phyloP scores from a whole-genome alignment of 1,139 yeast genomes.

The Saccharomycopsis phalli region DNA sequence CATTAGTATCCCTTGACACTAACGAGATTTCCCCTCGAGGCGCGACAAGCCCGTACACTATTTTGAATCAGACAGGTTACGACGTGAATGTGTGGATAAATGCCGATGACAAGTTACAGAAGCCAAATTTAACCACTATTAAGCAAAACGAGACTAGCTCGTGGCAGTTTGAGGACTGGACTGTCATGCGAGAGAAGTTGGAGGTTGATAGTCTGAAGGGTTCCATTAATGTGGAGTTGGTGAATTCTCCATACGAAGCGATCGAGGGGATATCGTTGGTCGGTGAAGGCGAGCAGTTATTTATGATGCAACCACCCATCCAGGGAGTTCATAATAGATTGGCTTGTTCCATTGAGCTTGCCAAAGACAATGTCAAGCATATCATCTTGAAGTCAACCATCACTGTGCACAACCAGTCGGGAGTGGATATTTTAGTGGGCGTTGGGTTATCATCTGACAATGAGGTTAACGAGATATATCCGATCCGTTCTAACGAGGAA shows the following conservation, averaged over 20 bases:
- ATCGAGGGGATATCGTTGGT: conserved; percentile 56
- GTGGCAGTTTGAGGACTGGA: conserved; percentile 97
- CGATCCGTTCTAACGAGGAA: conserved; percentile 44
- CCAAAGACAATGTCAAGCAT: conserved; percentile 70
- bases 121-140: conserved; percentile 30
- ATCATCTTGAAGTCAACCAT: conserved; percentile 71
- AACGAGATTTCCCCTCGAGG: conserved; percentile 57
- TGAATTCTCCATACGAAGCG: conserved; percentile 46
- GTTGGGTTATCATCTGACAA: conserved; percentile 30
- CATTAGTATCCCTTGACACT: conserved; percentile 46
- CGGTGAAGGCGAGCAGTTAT: conserved; percentile 77
- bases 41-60: conserved; percentile 71
- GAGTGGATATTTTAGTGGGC: conserved; percentile 44
- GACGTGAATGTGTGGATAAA: conserved; percentile 74
- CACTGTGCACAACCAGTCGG: conserved; percentile 61
- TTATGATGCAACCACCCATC: conserved; percentile 55
- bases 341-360: conserved; percentile 59
- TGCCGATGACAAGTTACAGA: conserved; percentile 25
- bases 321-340: conserved; percentile 64
- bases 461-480: conserved; percentile 26
- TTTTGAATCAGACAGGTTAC: conserved; percentile 79
- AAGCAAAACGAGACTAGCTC: conserved; percentile 47
- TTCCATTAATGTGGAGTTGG: conserved; percentile 50
- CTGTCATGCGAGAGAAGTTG: conserved; percentile 69
- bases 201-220: conserved; percentile 56